These are phyloP conservation scores for Pythium guiyangense DNA, from an alignment of 352 stramenopile species.

Conservation along the genomic window DNA sequence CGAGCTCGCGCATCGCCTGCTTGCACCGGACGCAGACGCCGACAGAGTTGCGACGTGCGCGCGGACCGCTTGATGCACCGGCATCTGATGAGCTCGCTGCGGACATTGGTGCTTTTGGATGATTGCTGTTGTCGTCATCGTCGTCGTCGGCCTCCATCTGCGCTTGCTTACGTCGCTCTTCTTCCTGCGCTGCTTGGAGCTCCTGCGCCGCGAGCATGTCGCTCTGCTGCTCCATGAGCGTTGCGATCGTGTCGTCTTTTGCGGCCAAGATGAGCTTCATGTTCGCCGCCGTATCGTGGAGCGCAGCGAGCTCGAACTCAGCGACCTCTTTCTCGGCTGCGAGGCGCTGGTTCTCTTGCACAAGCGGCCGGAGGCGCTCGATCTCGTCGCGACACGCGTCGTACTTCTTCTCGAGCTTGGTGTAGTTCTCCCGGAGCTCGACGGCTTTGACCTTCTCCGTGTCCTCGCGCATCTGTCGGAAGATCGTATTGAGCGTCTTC, in stretches of 20 bases:
- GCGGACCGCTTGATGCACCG: not conserved
- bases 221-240: slow-evolving; percentile 72
- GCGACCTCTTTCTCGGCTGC: slow-evolving; percentile 31
- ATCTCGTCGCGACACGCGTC: slow-evolving; percentile 54
- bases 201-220: slow-evolving; percentile 65
- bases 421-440: slow-evolving; percentile 80
- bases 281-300: slow-evolving; percentile 36
- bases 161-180: slow-evolving; percentile 33
- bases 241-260: slow-evolving; percentile 66
- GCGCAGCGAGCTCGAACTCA: slow-evolving; percentile 20
- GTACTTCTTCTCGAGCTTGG: slow-evolving; percentile 69
- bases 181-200: slow-evolving; percentile 40
- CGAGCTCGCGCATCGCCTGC: slow-evolving; percentile 34
- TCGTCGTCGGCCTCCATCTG: slow-evolving; percentile 42
- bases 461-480: slow-evolving; percentile 91
- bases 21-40: slow-evolving; percentile 61
- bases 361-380: slow-evolving; percentile 47
- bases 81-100: not conserved
- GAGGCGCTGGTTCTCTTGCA: slow-evolving; percentile 47
- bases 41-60: slow-evolving; percentile 2
- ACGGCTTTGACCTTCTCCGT: slow-evolving; percentile 86
- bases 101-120: not conserved
- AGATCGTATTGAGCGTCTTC: slow-evolving; percentile 91
- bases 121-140: slow-evolving; percentile 1
- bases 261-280: slow-evolving; percentile 34